phyloP scores from a whole-genome alignment of 768 basidiomycete species.

The Amanita molliuscula region DNA sequence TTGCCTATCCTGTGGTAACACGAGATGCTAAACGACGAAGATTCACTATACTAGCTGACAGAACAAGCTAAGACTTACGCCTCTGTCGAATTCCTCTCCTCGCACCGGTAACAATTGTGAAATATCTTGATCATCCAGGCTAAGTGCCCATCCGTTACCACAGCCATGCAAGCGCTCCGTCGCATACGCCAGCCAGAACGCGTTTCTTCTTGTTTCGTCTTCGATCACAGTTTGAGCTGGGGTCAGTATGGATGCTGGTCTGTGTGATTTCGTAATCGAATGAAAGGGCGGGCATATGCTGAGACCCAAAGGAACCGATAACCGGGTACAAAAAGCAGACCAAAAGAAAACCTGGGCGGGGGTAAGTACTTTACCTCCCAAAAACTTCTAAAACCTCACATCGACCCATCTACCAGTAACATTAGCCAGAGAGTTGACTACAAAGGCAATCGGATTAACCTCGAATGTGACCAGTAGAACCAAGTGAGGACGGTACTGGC shows the following conservation, averaged over 20 bases:
- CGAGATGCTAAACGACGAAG: conserved; percentile 27
- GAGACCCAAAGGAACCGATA: conserved; percentile 56
- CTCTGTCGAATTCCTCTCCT: conserved; percentile 47
- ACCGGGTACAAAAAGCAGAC: conserved; percentile 46
- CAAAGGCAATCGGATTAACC: conserved; percentile 24
- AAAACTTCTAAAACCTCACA: conserved; percentile 22
- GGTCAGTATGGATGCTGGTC: conserved; percentile 48
- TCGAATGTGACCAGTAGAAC: conserved; percentile 70
- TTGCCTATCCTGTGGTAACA: conserved; percentile 45
- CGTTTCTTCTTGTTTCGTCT: conserved; percentile 62
- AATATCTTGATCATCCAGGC: conserved; percentile 65
- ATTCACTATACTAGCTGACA: neutral
- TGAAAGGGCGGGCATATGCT: conserved; percentile 59
- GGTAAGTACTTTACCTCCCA: no score
- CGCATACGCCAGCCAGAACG: conserved; percentile 66
- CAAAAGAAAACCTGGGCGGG: conserved; percentile 45
- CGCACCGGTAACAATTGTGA: conserved; percentile 60
- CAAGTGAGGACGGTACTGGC: conserved; percentile 56
- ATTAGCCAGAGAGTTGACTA: conserved; percentile 7
- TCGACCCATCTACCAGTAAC: conserved; percentile 53
- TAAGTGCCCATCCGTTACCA: conserved; percentile 62
- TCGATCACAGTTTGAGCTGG: conserved; percentile 54
- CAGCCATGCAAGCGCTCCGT: conserved; percentile 57
- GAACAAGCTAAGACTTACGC: conserved; percentile 29
- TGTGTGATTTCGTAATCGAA: conserved; percentile 47